phyloP scores from a whole-genome alignment of 106 monocot species.

The Platanthera guangdongensis region DNA sequence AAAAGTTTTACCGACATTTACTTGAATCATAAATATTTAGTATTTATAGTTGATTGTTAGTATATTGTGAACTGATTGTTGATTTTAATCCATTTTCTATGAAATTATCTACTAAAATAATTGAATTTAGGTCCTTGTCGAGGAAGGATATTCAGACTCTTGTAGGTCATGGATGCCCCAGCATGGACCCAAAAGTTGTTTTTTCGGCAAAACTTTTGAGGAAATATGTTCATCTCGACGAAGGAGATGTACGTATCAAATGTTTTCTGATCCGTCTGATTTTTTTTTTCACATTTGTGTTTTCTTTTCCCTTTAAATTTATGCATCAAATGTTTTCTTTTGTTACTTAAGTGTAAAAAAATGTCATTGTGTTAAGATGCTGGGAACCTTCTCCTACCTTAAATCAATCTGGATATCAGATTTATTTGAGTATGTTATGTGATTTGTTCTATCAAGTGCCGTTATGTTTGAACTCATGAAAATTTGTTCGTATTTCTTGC shows the following conservation, averaged over 20 bases:
- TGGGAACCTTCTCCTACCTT: too few species aligned
- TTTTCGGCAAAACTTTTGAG: conserved; percentile 91
- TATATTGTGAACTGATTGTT: neutral
- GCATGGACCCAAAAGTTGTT: conserved; percentile 66
- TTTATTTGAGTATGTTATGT: too few species aligned
- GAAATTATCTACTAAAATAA: neutral
- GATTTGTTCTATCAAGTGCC: too few species aligned
- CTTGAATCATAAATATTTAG: neutral
- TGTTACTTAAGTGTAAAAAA: neutral
- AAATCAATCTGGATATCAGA: too few species aligned
- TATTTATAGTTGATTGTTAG: neutral
- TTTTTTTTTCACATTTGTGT: neutral
- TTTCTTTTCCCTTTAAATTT: neutral
- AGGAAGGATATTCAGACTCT: conserved; percentile 79
- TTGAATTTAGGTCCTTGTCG: conserved; percentile 55
- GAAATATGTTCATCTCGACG: conserved; percentile 85
- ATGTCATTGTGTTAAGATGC: too few species aligned
- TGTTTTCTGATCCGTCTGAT: neutral
- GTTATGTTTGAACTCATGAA: too few species aligned
- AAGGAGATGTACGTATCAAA: conserved; percentile 82
- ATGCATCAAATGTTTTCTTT: neutral
- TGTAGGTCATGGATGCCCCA: conserved; percentile 92
- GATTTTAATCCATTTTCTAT: neutral
- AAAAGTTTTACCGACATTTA: neutral
- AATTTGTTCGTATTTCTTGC: too few species aligned